Evolutionary conservation across 1,284 basidiomycete species (phyloP), one percentile per base, ranked within the genome.

Genomic region (Tilletia indica): DNA sequence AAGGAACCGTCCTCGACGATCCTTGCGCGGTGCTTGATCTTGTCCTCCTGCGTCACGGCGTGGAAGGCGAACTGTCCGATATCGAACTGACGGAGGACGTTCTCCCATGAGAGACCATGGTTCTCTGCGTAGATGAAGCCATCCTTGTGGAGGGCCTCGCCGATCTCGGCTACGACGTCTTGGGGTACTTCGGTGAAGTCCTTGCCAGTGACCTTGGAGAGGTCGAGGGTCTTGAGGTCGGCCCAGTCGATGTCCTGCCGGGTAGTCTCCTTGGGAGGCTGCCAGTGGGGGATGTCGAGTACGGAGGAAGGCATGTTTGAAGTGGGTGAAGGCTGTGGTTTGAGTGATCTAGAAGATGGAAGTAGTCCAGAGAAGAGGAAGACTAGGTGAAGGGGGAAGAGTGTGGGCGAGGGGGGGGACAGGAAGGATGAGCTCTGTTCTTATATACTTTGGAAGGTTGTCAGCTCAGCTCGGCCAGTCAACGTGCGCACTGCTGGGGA

Each of bases 51-150:
- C 3, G 71, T 68, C 0, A 83, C 77, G 39, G 72, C 72, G 67
- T 82, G 76, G 70, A 83, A 83, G 9, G 77, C 82, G 69, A 78
- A 79, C 67, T 83, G 82, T 2, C 80, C 82, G 45, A 83, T 83
- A 66, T 80, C 77, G 66, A 83, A 83, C 56, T 83, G 82, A 1
- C 82, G 75, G 66, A 82, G 70, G 16, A 83, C 79, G 38, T 82
- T 67, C 0, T 78, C 76, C 73, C 79, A 81, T 12, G 73, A 69
- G 31, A 80, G 73, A 38, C 82, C 82, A 71, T 83, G 82, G 78
- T 83, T 82, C 39, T 75, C 74, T 73, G 81, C 81, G 67, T 83
- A 83, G 72, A 82, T 80, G 73, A 83, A 83, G 12, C 82, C 82
- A 42, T 77, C 76, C 47, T 72, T 73, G 31, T 73, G 70, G 51